Evolutionary conservation across 2,329 filamentous ascomycete genomes (phyloP), one percentile per base, ranked within the genome.

Genomic region (Penicillium sp.): DNA sequence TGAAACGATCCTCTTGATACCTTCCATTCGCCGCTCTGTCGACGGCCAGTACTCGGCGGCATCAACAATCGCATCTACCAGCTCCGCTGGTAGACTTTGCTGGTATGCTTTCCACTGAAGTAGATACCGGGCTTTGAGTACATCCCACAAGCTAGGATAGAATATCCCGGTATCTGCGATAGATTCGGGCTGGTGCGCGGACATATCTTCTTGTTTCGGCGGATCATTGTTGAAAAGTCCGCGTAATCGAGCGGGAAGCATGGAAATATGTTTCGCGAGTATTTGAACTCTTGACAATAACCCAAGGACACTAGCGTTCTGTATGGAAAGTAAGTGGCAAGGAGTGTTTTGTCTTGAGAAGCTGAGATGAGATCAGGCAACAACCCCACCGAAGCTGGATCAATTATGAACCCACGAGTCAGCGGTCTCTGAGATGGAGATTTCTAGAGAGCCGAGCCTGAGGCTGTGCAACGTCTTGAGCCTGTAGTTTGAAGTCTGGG

Each of bases 31-130:
- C 14, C 50, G 40, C 45, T 63, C 59, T 4, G 46, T 50, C 8
- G 66, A 69, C 1, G 65, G 57, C 68, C 68, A 70, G 46, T 70
- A 69, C 46, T 70, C 72, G 1, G 71, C 72, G 25, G 60, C 61
- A 53, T 74, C 72, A 30, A 74, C 49, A 38, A 74, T 73, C 54
- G 70, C 56, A 61, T 74, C 72, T 24, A 73, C 60, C 28, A 74
- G 60, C 44, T 74, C 72, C n/a, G 56, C 51, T 0, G 72, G 72
- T 1, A 74, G 52, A 9, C 62, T 56, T 16, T 53, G 56, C 4
- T 45, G 33, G 7, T 58, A 41, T 25, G 39, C 47, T 51, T 64
- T 69, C 63, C 63, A 66, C 40, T 60, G 62, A 22, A 74, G 52
- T 0, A 73, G 28, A 54, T 64, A 55, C 25, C 69, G 64, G 2